These are phyloP conservation scores for Bolboschoenoplectus hybrid DNA, from an alignment of 202 grass and related monocot genomes.

Conservation along the genomic window DNA sequence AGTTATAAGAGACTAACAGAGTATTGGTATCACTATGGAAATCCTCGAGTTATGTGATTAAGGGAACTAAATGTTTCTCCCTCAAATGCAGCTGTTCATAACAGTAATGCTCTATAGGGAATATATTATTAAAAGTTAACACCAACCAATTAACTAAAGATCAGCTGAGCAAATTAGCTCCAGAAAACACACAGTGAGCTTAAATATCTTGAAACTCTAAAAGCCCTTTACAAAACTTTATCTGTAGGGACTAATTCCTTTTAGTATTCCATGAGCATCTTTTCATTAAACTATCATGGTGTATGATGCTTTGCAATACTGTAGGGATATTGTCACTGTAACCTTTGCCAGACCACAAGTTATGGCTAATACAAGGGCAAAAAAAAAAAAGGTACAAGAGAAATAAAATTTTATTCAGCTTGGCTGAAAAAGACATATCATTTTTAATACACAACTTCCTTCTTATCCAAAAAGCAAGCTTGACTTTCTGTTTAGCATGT, in stretches of 20 bases:
- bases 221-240: background rate
- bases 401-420: background rate
- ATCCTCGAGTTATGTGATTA: background rate
- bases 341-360: background rate
- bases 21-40: background rate
- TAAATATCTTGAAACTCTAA: background rate
- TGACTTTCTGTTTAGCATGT: conserved; percentile 18
- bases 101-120: background rate
- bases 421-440: conserved; percentile 25
- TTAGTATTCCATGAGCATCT: background rate
- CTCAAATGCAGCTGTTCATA: background rate
- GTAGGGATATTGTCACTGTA: background rate
- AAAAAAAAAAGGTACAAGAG: background rate
- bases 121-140: background rate
- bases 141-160: background rate
- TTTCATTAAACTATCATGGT: background rate
- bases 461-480: conserved; percentile 32
- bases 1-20: background rate
- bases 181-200: background rate
- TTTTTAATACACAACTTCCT: conserved; percentile 7
- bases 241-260: background rate
- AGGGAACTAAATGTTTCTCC: background rate
- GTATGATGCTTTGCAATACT: background rate
- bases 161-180: background rate
- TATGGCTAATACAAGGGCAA: background rate